phyloP scores from a whole-genome alignment of 345 rosid species.

The Melaleuca alternifolia region DNA sequence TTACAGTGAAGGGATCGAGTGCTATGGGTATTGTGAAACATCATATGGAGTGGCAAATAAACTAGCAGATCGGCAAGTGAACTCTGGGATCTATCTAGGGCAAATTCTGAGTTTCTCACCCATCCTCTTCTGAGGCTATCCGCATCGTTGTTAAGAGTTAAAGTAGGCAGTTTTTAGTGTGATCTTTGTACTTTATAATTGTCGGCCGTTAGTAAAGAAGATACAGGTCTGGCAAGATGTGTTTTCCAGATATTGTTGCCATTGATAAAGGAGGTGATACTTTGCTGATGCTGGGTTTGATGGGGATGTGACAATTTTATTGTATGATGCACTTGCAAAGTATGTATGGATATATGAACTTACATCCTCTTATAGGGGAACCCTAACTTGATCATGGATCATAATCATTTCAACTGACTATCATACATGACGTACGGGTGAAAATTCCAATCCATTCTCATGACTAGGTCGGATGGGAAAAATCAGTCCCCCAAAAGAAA shows the following conservation, averaged over 20 bases:
- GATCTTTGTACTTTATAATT: background rate
- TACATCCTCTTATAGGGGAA: background rate
- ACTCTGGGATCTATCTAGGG: background rate
- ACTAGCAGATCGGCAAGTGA: background rate
- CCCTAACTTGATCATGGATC: background rate
- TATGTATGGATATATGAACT: background rate
- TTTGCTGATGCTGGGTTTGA: background rate
- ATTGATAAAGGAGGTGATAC: background rate
- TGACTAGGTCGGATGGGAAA: background rate
- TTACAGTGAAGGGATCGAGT: background rate
- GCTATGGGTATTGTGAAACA: background rate
- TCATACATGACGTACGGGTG: background rate
- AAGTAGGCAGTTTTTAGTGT: background rate
- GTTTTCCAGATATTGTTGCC: background rate
- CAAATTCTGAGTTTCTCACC: background rate
- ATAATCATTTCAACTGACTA: background rate
- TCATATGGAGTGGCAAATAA: background rate
- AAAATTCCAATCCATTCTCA: background rate
- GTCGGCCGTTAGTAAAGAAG: background rate
- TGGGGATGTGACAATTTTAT: background rate
- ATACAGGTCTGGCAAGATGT: background rate
- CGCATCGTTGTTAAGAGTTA: background rate
- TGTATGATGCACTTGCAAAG: background rate
- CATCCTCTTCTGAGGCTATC: background rate
- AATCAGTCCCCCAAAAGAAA: background rate